Conservation (phyloP, 1,139 yeast species). For the Candida buenavistaensis region DNA sequence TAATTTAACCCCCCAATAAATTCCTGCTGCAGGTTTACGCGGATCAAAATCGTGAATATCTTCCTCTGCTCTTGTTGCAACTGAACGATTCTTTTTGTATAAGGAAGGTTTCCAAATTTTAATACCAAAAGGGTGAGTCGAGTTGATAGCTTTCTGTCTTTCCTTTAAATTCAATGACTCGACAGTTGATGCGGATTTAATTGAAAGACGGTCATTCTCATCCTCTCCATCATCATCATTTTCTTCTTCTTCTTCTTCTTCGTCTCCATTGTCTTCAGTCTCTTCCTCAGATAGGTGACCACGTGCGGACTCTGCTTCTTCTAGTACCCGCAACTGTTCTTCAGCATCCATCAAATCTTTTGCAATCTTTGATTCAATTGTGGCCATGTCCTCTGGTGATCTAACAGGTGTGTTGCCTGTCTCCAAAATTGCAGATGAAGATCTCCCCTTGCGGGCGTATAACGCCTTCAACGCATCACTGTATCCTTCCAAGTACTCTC, state of each 20-base stretch:
- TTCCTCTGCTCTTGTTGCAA: conserved; percentile 86
- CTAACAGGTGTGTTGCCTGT: conserved; percentile 10
- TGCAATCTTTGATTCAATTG: conserved; percentile 18
- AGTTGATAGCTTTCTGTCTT: conserved; percentile 93
- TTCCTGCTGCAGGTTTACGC: conserved; percentile 48
- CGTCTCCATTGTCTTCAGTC: conserved; percentile 17
- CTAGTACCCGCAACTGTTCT: conserved; percentile 20
- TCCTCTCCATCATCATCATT: conserved; percentile 20
- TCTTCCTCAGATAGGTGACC: too few relatives aligned
- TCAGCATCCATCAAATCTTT: conserved; percentile 22
- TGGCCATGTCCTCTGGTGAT: conserved; percentile 9
- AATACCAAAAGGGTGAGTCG: conserved; percentile 97
- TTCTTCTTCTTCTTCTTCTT: conserved; percentile 14
- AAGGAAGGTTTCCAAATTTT: conserved; percentile 98
- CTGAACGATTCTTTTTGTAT: conserved; percentile 89
- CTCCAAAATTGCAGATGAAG: conserved; percentile 8
- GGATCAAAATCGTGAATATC: conserved; percentile 81
- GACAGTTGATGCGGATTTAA: conserved; percentile 54
- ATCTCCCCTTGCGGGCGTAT: conserved; percentile 22
- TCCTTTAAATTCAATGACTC: conserved; percentile 90
- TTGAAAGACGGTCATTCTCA: conserved; percentile 29
- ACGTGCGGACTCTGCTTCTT: conserved; percentile 14
- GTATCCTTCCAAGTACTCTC: conserved; percentile 71
- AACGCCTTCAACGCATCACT: conserved; percentile 62
- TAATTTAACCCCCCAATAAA: conserved; percentile 62